phyloP scores from a whole-genome alignment of 169 alveolate genomes.

The Babesia ovis region DNA sequence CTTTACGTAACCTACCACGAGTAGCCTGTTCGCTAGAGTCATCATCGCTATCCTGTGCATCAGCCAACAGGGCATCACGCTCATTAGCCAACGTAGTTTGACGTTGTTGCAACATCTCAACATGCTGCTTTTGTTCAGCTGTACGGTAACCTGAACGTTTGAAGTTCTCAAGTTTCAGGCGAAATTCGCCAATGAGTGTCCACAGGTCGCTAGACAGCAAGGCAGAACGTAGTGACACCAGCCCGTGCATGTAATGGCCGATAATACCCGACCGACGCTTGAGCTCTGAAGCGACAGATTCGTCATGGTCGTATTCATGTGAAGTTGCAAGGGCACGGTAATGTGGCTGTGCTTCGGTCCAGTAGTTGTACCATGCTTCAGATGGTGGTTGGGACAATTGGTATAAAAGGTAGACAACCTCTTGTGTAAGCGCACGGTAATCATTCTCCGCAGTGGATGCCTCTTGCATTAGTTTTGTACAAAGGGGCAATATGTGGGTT shows the following conservation, averaged over 20 bases:
- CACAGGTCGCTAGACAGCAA: conserved; percentile 45
- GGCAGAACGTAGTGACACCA: conserved; percentile 18
- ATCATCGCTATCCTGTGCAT: conserved; percentile 13
- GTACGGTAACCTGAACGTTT: conserved; percentile 39
- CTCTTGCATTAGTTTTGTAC: conserved; percentile 38
- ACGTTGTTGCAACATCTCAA: conserved; percentile 8
- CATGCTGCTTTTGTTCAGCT: conserved; percentile 15
- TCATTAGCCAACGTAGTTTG: conserved; percentile 49
- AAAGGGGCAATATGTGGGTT: conserved; percentile 54
- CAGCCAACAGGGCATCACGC: conserved; percentile 45
- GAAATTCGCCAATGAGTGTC: conserved; percentile 64
- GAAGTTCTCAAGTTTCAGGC: conserved; percentile 54
- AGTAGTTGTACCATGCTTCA: conserved; percentile 63
- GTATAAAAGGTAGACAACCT: conserved; percentile 51
- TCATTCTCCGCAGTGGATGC: conserved; percentile 23
- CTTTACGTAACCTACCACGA: conserved; percentile 28
- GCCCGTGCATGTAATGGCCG: conserved; percentile 51
- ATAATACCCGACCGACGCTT: conserved; percentile 56
- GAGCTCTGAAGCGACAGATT: conserved; percentile 24
- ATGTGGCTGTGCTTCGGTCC: conserved; percentile 54
- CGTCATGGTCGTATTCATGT: conserved; percentile 6
- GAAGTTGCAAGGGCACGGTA: conserved; percentile 27
- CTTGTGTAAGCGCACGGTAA: conserved; percentile 27
- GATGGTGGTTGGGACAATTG: conserved; percentile 66
- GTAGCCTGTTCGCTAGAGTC: conserved; percentile 14